phyloP scores from a whole-genome alignment of 2,329 filamentous ascomycete genomes.

The Aaosphaeria pasadenensis region DNA sequence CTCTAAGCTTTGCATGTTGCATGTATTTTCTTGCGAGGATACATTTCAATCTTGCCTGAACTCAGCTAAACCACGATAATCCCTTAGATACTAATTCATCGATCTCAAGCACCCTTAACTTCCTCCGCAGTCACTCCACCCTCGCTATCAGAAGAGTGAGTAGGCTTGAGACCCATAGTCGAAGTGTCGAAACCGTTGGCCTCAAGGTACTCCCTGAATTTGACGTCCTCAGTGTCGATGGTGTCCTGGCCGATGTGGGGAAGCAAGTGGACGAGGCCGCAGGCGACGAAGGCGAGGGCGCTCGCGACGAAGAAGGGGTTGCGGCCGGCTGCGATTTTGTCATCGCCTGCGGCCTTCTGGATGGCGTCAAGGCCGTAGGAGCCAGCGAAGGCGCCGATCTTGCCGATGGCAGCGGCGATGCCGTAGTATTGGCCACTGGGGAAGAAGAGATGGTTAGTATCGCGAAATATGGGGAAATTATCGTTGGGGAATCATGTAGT shows the following conservation, averaged over 20 bases:
- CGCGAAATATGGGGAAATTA: neutral
- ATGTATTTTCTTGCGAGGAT: too few relatives aligned
- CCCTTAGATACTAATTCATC: too few relatives aligned
- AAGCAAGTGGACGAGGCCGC: constrained; percentile 63
- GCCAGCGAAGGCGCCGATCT: constrained; percentile 81
- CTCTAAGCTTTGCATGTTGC: too few relatives aligned
- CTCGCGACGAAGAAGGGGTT: constrained; percentile 89
- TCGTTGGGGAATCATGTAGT: too few relatives aligned
- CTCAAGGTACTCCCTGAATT: constrained; percentile 72
- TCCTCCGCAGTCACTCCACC: neutral
- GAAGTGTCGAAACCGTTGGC: constrained; percentile 72
- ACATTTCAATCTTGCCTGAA: too few relatives aligned
- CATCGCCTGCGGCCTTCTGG: constrained; percentile 36
- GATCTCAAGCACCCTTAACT: neutral
- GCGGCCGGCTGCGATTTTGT: constrained; percentile 58
- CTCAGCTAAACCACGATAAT: too few relatives aligned
- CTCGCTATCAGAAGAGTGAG: constrained; percentile 10
- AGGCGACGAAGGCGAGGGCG: constrained; percentile 69
- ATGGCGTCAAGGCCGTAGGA: constrained; percentile 75
- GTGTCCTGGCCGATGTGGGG: constrained; percentile 81
- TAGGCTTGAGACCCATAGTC: constrained; percentile 45
- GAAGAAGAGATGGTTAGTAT: neutral
- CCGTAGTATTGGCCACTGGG: constrained; percentile 67
- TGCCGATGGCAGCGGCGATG: constrained; percentile 69
- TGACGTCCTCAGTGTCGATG: constrained; percentile 71